These are phyloP conservation scores for Aspergillus novoparasiticus DNA, from an alignment of 2,329 filamentous ascomycete species.

Conservation along the genomic window DNA sequence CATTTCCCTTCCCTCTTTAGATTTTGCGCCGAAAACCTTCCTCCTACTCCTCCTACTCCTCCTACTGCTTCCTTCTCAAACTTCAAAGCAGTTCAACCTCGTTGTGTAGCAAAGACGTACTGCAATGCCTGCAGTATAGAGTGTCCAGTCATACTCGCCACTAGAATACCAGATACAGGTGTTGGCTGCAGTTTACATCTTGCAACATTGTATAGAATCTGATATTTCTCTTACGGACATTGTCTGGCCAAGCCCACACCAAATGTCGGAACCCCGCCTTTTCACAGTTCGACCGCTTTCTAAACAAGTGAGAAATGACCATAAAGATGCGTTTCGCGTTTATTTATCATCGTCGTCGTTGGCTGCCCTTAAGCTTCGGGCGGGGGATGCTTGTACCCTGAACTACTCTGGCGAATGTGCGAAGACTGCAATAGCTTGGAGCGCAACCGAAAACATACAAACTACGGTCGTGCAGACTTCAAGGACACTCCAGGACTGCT, in stretches of 20 bases:
- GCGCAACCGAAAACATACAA: slow-evolving; percentile 63
- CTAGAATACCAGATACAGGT: not conserved
- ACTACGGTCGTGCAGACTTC: slow-evolving; percentile 72
- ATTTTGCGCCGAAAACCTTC: not conserved
- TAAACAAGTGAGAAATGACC: slow-evolving; percentile 48
- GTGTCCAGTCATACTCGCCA: not conserved
- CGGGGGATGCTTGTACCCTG: slow-evolving; percentile 60
- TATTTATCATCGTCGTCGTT: slow-evolving; percentile 60
- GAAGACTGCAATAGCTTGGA: slow-evolving; percentile 66
- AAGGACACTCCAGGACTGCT: slow-evolving; percentile 71
- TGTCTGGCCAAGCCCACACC: slow-evolving; percentile 5
- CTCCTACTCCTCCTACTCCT: not conserved
- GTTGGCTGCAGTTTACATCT: not conserved
- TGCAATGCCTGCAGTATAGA: not conserved
- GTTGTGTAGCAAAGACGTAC: not conserved
- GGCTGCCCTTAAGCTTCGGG: slow-evolving; percentile 55
- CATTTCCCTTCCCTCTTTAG: not conserved
- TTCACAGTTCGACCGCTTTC: slow-evolving; percentile 60
- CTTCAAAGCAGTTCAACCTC: not conserved
- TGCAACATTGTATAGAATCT: not conserved
- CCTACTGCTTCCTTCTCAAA: not conserved
- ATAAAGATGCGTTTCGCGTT: slow-evolving; percentile 62
- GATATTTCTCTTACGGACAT: not conserved
- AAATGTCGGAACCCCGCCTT: slow-evolving; percentile 41
- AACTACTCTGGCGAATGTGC: slow-evolving; percentile 39